Evolutionary conservation across 2,329 filamentous ascomycete species (phyloP), one percentile per base, ranked within the genome.

Genomic region (Botrytis hyacinthi): DNA sequence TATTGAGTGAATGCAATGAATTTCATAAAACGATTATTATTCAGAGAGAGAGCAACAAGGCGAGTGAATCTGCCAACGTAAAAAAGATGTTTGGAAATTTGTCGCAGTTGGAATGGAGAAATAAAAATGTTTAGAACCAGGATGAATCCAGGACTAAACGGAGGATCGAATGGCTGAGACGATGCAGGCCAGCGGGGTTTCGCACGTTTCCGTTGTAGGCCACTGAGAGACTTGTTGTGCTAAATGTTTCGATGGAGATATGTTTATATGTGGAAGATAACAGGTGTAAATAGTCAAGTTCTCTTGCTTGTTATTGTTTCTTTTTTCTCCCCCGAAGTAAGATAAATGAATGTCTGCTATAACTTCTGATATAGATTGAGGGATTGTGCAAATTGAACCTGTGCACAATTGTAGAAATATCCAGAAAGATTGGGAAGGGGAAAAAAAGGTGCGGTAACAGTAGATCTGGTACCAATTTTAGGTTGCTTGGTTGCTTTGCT

Each of bases 61-160:
- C 29, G 9, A 54, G 32, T 44, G 73, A 68, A 62, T 68, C 44
- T 51, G 67, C 48, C 48, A 63, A 63, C 63, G 32, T n/a, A 62
- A 70, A 57, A 73, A 63, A 29, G 26, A 54, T 70, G 20, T 48
- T 37, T 66, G 40, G 46, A 68, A 73, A 66, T 60, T 71, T 71
- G 72, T 66, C 68, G 72, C 68, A 71, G 68, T 48, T 73, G 68
- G 61, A 71, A 63, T 73, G 66, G 73, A 71, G 69, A 69, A 67
- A 66, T 67, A 68, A 48, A 57, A 59, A 66, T 62, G 48, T 60
- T 72, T 72, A 61, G 66, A 69, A 72, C 71, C 71, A 18, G 71
- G 71, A 69, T 72, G 71, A 59, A 68, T 57, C 62, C 37, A 68
- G 70, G 48, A 72, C 51, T 72, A 42, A 42, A 48, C 57, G 42